Conservation (phyloP, 306 rosid genomes). For the Carpinus viminea region DNA sequence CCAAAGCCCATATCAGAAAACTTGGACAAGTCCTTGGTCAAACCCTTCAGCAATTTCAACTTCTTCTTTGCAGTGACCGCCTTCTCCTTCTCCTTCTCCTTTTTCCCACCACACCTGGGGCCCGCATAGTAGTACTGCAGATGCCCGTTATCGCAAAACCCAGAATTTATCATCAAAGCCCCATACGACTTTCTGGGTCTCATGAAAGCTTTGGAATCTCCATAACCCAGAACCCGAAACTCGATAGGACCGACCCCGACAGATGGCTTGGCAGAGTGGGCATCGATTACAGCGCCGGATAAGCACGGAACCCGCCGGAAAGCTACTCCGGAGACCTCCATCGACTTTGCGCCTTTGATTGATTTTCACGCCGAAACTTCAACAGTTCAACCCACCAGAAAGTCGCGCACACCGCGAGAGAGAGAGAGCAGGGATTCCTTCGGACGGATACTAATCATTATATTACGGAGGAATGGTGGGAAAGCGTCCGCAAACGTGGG, state of each 20-base stretch:
- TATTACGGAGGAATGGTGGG: not conserved
- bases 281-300: slow-evolving; percentile 15
- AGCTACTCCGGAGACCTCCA: slow-evolving; percentile 74
- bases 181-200: slow-evolving; percentile 20
- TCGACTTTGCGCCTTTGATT: not conserved
- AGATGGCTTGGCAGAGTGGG: not conserved
- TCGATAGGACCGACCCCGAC: slow-evolving; percentile 10
- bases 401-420: not conserved
- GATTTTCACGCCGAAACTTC: not conserved
- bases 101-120: slow-evolving; percentile 30
- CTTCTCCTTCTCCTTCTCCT: slow-evolving; percentile 38
- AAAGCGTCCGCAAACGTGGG: slow-evolving; percentile 22
- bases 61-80: slow-evolving; percentile 47
- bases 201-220: slow-evolving; percentile 12
- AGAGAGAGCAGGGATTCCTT: not conserved
- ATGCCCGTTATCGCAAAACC: slow-evolving; percentile 62
- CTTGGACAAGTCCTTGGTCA: slow-evolving; percentile 35
- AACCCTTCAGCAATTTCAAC: slow-evolving; percentile 56
- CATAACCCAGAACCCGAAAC: slow-evolving; percentile 20
- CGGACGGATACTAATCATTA: not conserved
- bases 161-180: slow-evolving; percentile 21
- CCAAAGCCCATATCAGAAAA: slow-evolving; percentile 42
- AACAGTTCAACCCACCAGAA: not conserved
- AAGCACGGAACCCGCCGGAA: slow-evolving; percentile 36
- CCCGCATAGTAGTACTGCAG: slow-evolving; percentile 44